These are phyloP conservation scores for Martiniozyma abietophila DNA, from an alignment of 805 yeast species.

Conservation along the genomic window DNA sequence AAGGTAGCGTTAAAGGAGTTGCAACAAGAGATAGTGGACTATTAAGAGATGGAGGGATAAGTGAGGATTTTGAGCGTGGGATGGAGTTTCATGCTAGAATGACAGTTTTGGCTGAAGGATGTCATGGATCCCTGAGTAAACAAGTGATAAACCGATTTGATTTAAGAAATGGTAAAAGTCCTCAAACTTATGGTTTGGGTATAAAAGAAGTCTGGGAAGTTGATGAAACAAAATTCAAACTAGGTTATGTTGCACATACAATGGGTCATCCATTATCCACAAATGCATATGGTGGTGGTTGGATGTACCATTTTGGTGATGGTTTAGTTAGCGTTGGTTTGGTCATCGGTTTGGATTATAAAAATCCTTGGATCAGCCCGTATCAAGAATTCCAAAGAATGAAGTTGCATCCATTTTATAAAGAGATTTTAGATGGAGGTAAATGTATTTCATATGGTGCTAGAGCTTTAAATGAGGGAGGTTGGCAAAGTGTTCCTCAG, in stretches of 20 bases:
- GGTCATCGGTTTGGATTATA: slow-evolving; percentile 91
- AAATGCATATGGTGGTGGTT: slow-evolving; percentile 90
- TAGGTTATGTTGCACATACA: slow-evolving; percentile 77
- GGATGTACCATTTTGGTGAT: slow-evolving; percentile 94
- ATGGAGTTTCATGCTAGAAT: slow-evolving; percentile 92
- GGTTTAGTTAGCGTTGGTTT: slow-evolving; percentile 85
- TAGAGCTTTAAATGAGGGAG: slow-evolving; percentile 95
- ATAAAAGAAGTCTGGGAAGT: slow-evolving; percentile 98
- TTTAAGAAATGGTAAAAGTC: slow-evolving; percentile 52
- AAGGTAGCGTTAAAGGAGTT: slow-evolving; percentile 69
- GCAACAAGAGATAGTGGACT: slow-evolving; percentile 94
- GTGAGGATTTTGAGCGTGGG: slow-evolving; percentile 77
- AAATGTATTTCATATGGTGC: slow-evolving; percentile 93
- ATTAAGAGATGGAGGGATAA: slow-evolving; percentile 64
- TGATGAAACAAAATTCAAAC: slow-evolving; percentile 64
- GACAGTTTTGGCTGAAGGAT: slow-evolving; percentile 94
- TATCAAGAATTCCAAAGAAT: slow-evolving; percentile 91
- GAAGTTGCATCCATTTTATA: slow-evolving; percentile 86
- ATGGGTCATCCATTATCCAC: slow-evolving; percentile 78
- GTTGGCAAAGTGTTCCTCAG: slow-evolving; percentile 85
- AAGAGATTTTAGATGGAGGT: slow-evolving; percentile 71
- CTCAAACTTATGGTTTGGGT: slow-evolving; percentile 94
- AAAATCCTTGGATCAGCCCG: slow-evolving; percentile 92
- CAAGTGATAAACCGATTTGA: slow-evolving; percentile 60
- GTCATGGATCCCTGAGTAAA: slow-evolving; percentile 90